phyloP scores from a whole-genome alignment of 192 early-diverging fungal genomes.

The Umbelopsis ramanniana region DNA sequence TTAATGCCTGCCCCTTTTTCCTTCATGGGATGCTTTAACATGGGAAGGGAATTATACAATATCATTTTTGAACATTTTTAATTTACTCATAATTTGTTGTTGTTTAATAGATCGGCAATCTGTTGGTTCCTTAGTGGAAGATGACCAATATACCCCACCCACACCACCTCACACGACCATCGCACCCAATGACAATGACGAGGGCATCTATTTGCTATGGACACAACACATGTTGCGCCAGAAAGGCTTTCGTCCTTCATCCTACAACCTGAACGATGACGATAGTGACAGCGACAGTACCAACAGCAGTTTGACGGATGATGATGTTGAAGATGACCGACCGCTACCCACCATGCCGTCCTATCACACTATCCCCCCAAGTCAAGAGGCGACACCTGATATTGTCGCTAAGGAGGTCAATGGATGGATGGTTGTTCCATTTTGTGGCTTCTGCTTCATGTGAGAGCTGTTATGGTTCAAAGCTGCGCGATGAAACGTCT shows the following conservation, averaged over 20 bases:
- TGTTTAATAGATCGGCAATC: conserved; percentile 13
- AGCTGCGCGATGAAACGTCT: not conserved
- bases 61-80: not conserved
- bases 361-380: not conserved
- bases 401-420: not conserved
- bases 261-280: conserved; percentile 15
- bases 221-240: conserved; percentile 30
- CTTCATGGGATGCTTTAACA: too few relatives aligned
- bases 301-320: conserved; percentile 15
- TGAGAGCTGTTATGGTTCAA: not conserved
- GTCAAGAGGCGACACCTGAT: not conserved
- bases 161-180: conserved; percentile 29
- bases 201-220: conserved; percentile 33
- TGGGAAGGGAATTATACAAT: not conserved
- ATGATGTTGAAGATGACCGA: not conserved
- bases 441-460: conserved; percentile 19
- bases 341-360: not conserved
- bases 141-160: conserved; percentile 24
- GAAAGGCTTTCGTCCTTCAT: conserved; percentile 22
- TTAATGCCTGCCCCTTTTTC: not conserved
- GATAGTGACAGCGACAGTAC: conserved; percentile 20
- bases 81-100: not conserved
- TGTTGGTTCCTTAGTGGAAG: not conserved
- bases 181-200: conserved; percentile 35
- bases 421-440: not conserved